A percentile compares a stretch with the other conserved stretches of the same genome.
These are phyloP conservation scores for Blepharisma japonicum DNA, from an alignment of 73 alveolate species.

Conservation along the genomic window DNA sequence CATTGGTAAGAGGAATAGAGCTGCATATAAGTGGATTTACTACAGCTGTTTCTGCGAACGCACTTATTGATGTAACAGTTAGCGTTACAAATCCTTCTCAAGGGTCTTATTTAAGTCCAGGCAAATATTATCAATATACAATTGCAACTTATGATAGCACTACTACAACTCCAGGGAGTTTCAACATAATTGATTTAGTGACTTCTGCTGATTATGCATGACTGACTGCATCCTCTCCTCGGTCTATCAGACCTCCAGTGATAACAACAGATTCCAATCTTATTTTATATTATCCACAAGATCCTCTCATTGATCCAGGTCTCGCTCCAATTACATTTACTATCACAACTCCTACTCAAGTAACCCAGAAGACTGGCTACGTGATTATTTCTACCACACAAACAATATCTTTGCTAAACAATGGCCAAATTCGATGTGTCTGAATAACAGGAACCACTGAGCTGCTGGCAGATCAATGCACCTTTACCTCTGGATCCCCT, in stretches of 20 bases:
- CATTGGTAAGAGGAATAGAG: background rate
- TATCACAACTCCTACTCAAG: background rate
- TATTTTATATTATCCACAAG: background rate
- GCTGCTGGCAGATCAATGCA: background rate
- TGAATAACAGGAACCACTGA: background rate
- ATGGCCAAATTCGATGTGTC: constrained; percentile 14
- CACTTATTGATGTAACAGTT: background rate
- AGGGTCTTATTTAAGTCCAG: background rate
- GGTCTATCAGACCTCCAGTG: constrained; percentile 9
- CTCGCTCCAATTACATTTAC: background rate
- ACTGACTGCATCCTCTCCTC: background rate
- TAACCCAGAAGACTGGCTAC: constrained; percentile 4
- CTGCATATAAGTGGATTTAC: constrained; percentile 16
- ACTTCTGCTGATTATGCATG: constrained; percentile 13
- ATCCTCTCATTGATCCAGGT: background rate
- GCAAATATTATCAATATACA: background rate
- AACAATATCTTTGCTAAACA: background rate
- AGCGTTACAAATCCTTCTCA: background rate
- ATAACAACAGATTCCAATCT: background rate
- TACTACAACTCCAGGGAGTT: constrained; percentile 8
- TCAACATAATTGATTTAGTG: background rate
- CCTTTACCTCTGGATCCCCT: background rate
- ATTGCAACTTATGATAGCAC: background rate
- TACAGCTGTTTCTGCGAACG: background rate
- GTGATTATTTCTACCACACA: background rate